phyloP scores from a whole-genome alignment of 768 basidiomycete genomes.

The Lactarius pseudohatsudake region DNA sequence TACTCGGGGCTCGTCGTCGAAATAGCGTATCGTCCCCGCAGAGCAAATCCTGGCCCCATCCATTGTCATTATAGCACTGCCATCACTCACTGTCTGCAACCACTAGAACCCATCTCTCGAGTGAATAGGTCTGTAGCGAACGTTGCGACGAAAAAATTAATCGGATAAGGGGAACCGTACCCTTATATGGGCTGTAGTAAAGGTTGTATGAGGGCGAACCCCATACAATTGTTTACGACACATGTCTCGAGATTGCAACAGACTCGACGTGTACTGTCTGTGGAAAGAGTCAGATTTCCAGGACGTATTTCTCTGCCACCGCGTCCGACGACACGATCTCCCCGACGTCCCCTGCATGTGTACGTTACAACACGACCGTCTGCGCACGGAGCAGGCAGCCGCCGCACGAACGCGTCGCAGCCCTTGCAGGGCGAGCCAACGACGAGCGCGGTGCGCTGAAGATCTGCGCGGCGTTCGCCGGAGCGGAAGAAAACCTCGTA shows the following conservation, averaged over 20 bases:
- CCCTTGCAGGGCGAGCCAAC: too few species aligned
- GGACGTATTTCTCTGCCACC: conserved; percentile 46
- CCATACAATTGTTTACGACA: conserved; percentile 10
- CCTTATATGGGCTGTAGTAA: conserved; percentile 30
- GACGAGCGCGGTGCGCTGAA: not conserved
- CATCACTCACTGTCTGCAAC: too few species aligned
- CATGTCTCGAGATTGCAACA: conserved; percentile 55
- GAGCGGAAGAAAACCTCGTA: conserved; percentile 64
- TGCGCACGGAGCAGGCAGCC: not conserved
- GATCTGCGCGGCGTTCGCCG: conserved; percentile 34
- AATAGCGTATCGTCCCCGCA: too few species aligned
- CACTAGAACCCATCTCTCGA: too few species aligned
- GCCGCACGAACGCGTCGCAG: conserved; percentile 9
- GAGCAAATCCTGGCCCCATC: too few species aligned
- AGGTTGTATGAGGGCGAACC: not conserved
- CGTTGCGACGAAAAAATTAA: conserved; percentile 1
- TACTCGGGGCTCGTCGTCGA: too few species aligned
- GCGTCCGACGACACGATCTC: conserved; percentile 50
- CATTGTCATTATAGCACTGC: too few species aligned
- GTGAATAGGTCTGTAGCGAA: too few species aligned
- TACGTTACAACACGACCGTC: conserved; percentile 71
- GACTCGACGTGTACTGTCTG: conserved; percentile 54
- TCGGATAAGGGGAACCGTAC: conserved; percentile 44
- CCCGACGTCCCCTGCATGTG: conserved; percentile 91
- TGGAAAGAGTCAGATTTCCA: conserved; percentile 57